phyloP scores from a whole-genome alignment of 768 basidiomycete species.

The Boletus rubescentipes region DNA sequence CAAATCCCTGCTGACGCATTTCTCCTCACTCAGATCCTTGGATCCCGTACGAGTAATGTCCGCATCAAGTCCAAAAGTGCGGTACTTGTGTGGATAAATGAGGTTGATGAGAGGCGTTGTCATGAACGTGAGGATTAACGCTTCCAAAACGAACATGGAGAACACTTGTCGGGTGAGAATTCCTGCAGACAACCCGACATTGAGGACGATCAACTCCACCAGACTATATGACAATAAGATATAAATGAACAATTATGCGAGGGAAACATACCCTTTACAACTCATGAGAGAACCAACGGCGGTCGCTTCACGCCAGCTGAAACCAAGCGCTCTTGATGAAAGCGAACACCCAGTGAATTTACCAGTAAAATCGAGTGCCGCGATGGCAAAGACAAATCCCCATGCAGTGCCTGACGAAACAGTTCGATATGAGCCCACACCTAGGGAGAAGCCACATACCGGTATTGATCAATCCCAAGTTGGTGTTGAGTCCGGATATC shows the following conservation, averaged over 20 bases:
- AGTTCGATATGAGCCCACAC: neutral
- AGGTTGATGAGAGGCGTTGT: slow-evolving; percentile 75
- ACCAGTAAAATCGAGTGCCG: slow-evolving; percentile 73
- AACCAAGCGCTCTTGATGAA: slow-evolving; percentile 67
- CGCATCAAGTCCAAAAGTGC: slow-evolving; percentile 43
- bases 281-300: slow-evolving; percentile 93
- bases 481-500: slow-evolving; percentile 87
- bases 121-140: slow-evolving; percentile 80
- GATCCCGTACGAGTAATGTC: neutral
- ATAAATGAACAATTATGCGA: neutral
- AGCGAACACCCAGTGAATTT: slow-evolving; percentile 86
- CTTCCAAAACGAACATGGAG: slow-evolving; percentile 93
- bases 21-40: neutral
- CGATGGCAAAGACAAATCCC: slow-evolving; percentile 84
- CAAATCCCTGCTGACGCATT: neutral
- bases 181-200: slow-evolving; percentile 80
- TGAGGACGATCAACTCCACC: slow-evolving; percentile 94
- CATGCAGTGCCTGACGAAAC: slow-evolving; percentile 63
- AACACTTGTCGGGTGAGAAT: slow-evolving; percentile 81
- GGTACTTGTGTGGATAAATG: slow-evolving; percentile 65
- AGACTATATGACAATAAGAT: slow-evolving; percentile 44
- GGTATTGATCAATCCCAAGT: slow-evolving; percentile 79
- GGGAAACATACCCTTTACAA: slow-evolving; percentile 78
- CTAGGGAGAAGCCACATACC: slow-evolving; percentile 38
- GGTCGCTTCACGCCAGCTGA: slow-evolving; percentile 76